Base-by-base conservation (phyloP, 768 basidiomycete species). In the Boletus tylopilopsis region DNA sequence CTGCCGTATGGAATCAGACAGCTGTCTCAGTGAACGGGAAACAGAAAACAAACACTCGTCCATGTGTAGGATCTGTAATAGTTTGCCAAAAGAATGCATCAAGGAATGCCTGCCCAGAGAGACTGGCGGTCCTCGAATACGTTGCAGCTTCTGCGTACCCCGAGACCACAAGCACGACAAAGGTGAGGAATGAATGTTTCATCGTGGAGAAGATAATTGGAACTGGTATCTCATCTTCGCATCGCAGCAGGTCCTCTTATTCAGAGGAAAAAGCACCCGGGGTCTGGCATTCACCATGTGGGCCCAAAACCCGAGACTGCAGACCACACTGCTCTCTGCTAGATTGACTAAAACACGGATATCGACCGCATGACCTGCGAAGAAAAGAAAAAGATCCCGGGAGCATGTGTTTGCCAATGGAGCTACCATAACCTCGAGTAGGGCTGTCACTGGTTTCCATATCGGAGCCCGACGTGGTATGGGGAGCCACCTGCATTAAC, bases 41-140 rank as follows among this genome's bases (percentile, higher is more conserved):
- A 13, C 5, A 2, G 22, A 23, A 6, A 29, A 47, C 66, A 22
- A 53, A 66, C 64, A 68, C 66, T 29, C 66, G 64, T 12, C 71
- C 71, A 30, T 66, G 5, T 6, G 71, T 71, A 5, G 71, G 71
- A 38, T 71, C 71, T 0, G 56, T 12, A 13, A 69, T 57, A 1
- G 59, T 41, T 36, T 60, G 70, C 73, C 19, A 67, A 8, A 35
- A 51, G 45, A 54, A 60, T 34, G 42, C 49, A 16, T 68, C 54
- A 36, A 79, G 71, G 61, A 87, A 85, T 6, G 67, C 70, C 37
- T 64, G 54, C n/a, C 84, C 84, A 10, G 71, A 66, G 59, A 74
- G 68, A 49, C 71, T 80, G 43, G 76, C 75, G 4, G 61, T 56
- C 44, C 72, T 68, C 8, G 55, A 49, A 61, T 86, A 85, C 0